A percentile compares a stretch with the other conserved stretches of the same genome.
Conservation (phyloP, 495 filamentous ascomycete genomes). For the Aspergillus mulundensis region DNA sequence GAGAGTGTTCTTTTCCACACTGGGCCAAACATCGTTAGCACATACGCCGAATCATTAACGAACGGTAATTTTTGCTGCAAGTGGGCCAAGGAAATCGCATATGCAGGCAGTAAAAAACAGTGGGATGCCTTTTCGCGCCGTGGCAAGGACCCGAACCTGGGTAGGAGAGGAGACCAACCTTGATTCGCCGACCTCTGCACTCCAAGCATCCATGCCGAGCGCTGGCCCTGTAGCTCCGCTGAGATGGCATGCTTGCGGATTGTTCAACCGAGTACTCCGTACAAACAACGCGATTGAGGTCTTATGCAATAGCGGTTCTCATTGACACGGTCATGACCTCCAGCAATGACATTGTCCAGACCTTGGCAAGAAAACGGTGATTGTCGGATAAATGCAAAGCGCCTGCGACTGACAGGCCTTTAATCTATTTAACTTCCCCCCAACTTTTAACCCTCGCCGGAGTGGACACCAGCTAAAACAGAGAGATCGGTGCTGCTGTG, state of each 20-base stretch:
- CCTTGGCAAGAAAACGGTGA: not conserved
- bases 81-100: not conserved
- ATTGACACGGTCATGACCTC: not conserved
- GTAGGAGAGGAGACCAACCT: conserved; percentile 26
- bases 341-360: not conserved
- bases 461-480: conserved; percentile 7
- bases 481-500: conserved; percentile 19
- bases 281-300: not conserved
- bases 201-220: conserved; percentile 44
- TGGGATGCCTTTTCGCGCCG: not conserved
- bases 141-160: not conserved
- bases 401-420: conserved; percentile 8
- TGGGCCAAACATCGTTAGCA: conserved; percentile 16
- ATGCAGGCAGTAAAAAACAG: not conserved
- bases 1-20: conserved; percentile 12
- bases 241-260: conserved; percentile 17
- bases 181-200: conserved; percentile 47
- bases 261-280: not conserved
- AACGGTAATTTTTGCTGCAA: not conserved
- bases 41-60: not conserved
- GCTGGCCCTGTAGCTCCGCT: conserved; percentile 33
- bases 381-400: not conserved
- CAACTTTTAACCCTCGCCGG: conserved; percentile 1
- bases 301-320: conserved; percentile 2
- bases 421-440: conserved; percentile 17